Base-by-base conservation (phyloP, 148 eudicot genomes). In the Camellia lanceoleosa region DNA sequence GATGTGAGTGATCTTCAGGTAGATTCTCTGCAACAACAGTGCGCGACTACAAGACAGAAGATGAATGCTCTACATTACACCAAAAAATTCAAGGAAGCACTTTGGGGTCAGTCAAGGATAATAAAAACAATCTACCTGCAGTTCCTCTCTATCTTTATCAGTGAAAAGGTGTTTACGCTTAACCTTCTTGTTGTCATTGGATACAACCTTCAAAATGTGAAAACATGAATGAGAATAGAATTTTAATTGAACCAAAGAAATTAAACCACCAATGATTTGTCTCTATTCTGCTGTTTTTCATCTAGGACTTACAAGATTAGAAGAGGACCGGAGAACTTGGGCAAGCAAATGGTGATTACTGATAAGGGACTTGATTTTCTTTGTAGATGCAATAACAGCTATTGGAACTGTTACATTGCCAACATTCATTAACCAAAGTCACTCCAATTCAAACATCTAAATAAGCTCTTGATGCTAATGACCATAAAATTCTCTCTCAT, bases 1-100 rank as follows among this genome's bases (percentile, higher is more conserved):
- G 98, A 83, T 93, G 94, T 3, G 98, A 93, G 83, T 93, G 97
- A 92, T 96, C 98, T 72, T 93, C 97, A 6, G 99, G 99, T 81
- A 96, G 80, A 84, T 96, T 96, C 89, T 96, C 97, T 11, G 89
- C 98, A 44, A 92, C 90, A 67, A 96, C 93, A 54, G 92, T 96
- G 51, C 99, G 91, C 52, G 90, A 85, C 99, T 95, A 87, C 61
- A 86, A 72, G 52, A 64, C 30, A 76, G 20, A 72, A 65, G 20
- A 65, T 0, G 16, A 66, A 79, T 46, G 47, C 19, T 60, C n/a
- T 19, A 58, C 15, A 72, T 61, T 74, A 76, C 3, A 15, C n/a
- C 44, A n/a, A 19, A 73, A 68, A 60, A 30, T 6, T 49, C 38
- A 69, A 71, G 75, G 60, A 60, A 80, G 46, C 41, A 63, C 56